Percentiles rank a stretch among this genome's conserved stretches.
phyloP scores from a whole-genome alignment of 768 basidiomycete genomes.

The Boletus sp. region DNA sequence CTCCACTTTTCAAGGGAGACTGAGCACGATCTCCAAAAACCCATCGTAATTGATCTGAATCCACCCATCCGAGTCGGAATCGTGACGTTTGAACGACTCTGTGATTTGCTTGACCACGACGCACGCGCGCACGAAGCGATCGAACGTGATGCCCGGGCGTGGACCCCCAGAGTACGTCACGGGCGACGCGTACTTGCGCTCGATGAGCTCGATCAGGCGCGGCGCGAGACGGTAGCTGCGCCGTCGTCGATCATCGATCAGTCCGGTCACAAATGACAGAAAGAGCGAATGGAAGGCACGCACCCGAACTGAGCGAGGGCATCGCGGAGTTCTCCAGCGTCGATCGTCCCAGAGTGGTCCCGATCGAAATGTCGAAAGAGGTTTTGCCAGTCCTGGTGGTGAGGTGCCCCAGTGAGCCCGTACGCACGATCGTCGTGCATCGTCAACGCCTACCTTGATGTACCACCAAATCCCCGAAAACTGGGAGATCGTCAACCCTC shows the following conservation, averaged over 20 bases:
- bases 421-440: neutral
- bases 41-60: conserved; percentile 53
- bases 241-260: neutral
- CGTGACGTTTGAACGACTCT: conserved; percentile 66
- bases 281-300: conserved; percentile 4
- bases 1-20: conserved; percentile 37
- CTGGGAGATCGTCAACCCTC: conserved; percentile 19
- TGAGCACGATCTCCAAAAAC: conserved; percentile 52
- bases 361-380: conserved; percentile 82
- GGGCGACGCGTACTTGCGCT: conserved; percentile 69
- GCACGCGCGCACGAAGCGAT: conserved; percentile 84
- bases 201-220: conserved; percentile 58
- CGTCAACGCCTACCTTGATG: conserved; percentile 48
- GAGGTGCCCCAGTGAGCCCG: neutral
- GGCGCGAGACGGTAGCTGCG: conserved; percentile 71
- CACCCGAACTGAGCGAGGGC: conserved; percentile 77
- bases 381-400: conserved; percentile 71
- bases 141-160: conserved; percentile 71
- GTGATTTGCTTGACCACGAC: conserved; percentile 78
- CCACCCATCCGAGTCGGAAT: conserved; percentile 59
- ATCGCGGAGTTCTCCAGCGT: conserved; percentile 60
- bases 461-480: conserved; percentile 82
- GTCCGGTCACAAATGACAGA: neutral
- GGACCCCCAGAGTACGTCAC: conserved; percentile 33
- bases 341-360: conserved; percentile 82